phyloP scores from a whole-genome alignment of 441 rosid genomes.

The California macrophylla region DNA sequence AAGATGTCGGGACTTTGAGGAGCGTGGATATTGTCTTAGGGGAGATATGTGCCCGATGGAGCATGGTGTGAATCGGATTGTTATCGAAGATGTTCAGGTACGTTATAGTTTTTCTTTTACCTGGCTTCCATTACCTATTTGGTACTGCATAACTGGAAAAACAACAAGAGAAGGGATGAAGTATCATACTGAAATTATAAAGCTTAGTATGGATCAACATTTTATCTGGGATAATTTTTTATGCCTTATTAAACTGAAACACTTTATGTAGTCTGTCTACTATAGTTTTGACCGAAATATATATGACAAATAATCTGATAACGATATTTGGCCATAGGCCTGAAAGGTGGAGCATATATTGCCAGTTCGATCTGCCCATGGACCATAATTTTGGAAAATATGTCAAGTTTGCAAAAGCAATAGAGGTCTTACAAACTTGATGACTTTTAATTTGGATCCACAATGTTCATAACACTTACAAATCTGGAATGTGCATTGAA shows the following conservation, averaged over 20 bases:
- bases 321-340: not conserved
- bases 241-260: not conserved
- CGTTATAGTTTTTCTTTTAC: conserved; percentile 6
- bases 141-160: not conserved
- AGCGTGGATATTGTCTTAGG: conserved; percentile 95
- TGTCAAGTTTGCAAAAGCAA: conserved; percentile 11
- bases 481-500: conserved; percentile 2
- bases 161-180: not conserved
- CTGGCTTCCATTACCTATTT: not conserved
- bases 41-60: conserved; percentile 99
- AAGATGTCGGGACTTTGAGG: conserved; percentile 96
- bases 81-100: conserved; percentile 98
- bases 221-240: not conserved
- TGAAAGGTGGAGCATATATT: not conserved
- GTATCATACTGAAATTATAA: not conserved
- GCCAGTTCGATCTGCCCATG: conserved; percentile 6
- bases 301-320: not conserved
- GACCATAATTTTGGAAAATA: conserved; percentile 1
- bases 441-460: conserved; percentile 4
- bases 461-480: not conserved
- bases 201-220: not conserved
- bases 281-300: not conserved
- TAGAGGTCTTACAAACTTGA: conserved; percentile 11
- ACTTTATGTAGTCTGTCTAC: conserved; percentile 1
- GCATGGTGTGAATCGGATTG: conserved; percentile 97